Percentiles rank a stretch among this genome's conserved stretches.
Conservation (phyloP, 495 filamentous ascomycete genomes). For the Aspergillus cavernicola region DNA sequence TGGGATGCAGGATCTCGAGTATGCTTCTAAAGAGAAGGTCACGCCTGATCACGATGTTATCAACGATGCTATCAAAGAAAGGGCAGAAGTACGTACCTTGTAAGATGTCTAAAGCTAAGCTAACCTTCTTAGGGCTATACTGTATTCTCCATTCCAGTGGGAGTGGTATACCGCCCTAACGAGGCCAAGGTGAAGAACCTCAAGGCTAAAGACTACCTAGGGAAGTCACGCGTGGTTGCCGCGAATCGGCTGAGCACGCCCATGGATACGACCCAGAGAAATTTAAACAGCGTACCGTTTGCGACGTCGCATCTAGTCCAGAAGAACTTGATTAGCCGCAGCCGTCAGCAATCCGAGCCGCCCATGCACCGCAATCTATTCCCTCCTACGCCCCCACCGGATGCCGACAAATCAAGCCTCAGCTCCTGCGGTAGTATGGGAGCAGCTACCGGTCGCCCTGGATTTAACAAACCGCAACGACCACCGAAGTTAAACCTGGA, state of each 20-base stretch:
- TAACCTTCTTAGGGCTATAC: slow-evolving; percentile 72
- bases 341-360: slow-evolving; percentile 81
- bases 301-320: slow-evolving; percentile 89
- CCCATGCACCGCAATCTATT: slow-evolving; percentile 84
- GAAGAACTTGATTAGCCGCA: slow-evolving; percentile 67
- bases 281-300: slow-evolving; percentile 57
- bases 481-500: slow-evolving; percentile 42
- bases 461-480: slow-evolving; percentile 32
- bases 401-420: slow-evolving; percentile 55
- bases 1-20: slow-evolving; percentile 87
- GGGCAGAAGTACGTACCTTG: slow-evolving; percentile 69
- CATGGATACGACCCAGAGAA: slow-evolving; percentile 1
- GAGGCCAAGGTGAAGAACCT: slow-evolving; percentile 98
- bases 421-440: slow-evolving; percentile 21
- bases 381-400: slow-evolving; percentile 93
- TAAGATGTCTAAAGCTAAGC: background rate
- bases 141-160: slow-evolving; percentile 97
- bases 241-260: slow-evolving; percentile 62
- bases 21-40: slow-evolving; percentile 93
- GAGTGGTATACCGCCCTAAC: slow-evolving; percentile 91
- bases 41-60: slow-evolving; percentile 96
- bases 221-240: slow-evolving; percentile 89
- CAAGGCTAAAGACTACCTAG: slow-evolving; percentile 94
- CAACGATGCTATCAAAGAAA: slow-evolving; percentile 89
- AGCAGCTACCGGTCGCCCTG: slow-evolving; percentile 22